These are phyloP conservation scores for Aspergillus glaucus DNA, from an alignment of 2,329 filamentous ascomycete genomes.

Conservation along the genomic window DNA sequence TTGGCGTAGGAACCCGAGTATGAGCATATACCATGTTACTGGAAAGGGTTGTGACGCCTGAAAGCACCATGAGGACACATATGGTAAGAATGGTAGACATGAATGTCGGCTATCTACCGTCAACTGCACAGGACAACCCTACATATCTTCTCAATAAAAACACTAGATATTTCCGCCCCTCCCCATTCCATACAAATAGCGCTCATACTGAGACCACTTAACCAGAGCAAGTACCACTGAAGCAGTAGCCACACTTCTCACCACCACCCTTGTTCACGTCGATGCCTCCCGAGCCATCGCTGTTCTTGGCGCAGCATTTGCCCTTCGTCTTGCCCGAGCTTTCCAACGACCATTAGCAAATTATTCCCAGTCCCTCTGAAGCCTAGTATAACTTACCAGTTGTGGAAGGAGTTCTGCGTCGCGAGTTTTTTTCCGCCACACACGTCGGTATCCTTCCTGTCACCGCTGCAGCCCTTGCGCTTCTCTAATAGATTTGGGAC, in stretches of 20 bases:
- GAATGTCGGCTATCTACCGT: background rate
- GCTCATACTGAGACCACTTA: background rate
- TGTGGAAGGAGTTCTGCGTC: no score
- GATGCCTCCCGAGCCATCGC: no score
- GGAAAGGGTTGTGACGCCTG: background rate
- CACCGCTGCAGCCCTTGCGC: no score
- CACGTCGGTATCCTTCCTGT: no score
- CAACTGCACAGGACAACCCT: background rate
- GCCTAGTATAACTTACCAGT: no score
- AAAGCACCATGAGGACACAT: background rate
- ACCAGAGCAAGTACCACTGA: background rate
- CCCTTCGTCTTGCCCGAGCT: no score
- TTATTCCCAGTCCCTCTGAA: no score
- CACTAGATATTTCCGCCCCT: background rate
- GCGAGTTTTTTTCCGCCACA: no score
- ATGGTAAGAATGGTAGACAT: background rate
- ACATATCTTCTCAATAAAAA: background rate
- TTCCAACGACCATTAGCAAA: no score
- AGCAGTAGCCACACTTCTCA: background rate
- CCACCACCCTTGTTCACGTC: no score
- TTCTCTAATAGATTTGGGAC: no score
- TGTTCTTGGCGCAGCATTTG: no score
- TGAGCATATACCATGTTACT: background rate
- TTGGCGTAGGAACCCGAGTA: background rate
- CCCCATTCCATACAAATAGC: background rate